phyloP scores from a whole-genome alignment of 306 rosid genomes.

The Vicia sativa region DNA sequence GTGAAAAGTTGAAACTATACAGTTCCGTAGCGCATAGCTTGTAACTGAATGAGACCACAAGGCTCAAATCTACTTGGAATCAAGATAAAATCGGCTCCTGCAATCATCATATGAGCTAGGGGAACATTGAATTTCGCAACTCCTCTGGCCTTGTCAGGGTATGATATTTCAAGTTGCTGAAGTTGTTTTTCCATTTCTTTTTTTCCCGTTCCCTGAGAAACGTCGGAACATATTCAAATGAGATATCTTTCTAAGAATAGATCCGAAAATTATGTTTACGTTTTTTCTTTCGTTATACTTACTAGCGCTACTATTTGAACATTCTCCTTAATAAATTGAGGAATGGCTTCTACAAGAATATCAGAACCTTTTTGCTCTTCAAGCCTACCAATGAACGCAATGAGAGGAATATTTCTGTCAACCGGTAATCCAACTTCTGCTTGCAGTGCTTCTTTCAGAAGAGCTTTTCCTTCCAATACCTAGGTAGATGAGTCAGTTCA shows the following conservation, averaged over 20 bases:
- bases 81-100: slow-evolving; percentile 74
- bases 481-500: slow-evolving; percentile 27
- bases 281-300: slow-evolving; percentile 32
- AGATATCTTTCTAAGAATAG: slow-evolving; percentile 19
- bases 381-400: slow-evolving; percentile 89
- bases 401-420: slow-evolving; percentile 70
- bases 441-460: slow-evolving; percentile 91
- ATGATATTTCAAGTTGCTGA: slow-evolving; percentile 54
- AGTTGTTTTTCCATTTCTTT: slow-evolving; percentile 79
- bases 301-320: slow-evolving; percentile 86
- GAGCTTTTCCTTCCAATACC: slow-evolving; percentile 70
- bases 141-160: slow-evolving; percentile 77
- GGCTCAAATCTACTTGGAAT: slow-evolving; percentile 88
- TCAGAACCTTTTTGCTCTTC: slow-evolving; percentile 99
- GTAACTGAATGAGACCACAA: slow-evolving; percentile 84
- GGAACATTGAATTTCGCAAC: slow-evolving; percentile 80
- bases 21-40: slow-evolving; percentile 87
- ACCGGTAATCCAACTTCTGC: slow-evolving; percentile 93
- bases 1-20: slow-evolving; percentile 39
- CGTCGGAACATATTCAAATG: slow-evolving; percentile 27
- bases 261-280: background rate
- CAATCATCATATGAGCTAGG: slow-evolving; percentile 77
- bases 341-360: slow-evolving; percentile 82
- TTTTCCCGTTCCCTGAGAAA: slow-evolving; percentile 78
- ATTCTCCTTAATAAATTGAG: slow-evolving; percentile 56